Base-by-base conservation (phyloP, 148 eudicot species). In the Cornus florida region DNA sequence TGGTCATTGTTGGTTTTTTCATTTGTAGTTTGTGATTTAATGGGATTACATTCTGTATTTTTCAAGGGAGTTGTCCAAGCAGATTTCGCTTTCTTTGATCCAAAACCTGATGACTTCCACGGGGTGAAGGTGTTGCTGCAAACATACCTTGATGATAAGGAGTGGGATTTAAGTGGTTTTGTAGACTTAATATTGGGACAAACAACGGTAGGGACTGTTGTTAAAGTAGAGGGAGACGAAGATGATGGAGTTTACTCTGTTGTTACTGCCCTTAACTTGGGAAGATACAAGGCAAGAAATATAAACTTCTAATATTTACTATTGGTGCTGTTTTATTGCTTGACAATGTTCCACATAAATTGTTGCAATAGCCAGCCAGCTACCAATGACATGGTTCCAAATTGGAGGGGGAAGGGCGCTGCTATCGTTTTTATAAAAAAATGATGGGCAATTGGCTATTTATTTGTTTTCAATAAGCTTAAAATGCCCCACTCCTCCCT, bases 61-160 rank as follows among this genome's bases (percentile, higher is more conserved):
- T 41, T 83, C 39, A 73, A 95, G 97, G 97, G 91, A 77, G 82
- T 74, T 77, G 84, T 96, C 82, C 98, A 96, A 86, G 97, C 98
- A 77, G 97, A 96, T 83, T 96, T 96, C 87, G 99, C 87, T 73
- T 96, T 96, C 88, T 96, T 94, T 88, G 99, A 96, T 81, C 98
- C 97, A 5, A 96, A 96, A 87, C 91, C 92, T 67, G 86, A 84
- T 74, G 97, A 96, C 79, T 96, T 96, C 77, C 99, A 93, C 76
- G 98, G 98, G 73, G 92, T 91, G 71, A 92, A 93, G 89, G 87
- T 83, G 75, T 82, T 96, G 60, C 86, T 96, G 68, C 92, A 91
- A 82, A 86, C 85, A 43, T 96, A 90, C 83, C 88, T 94, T 53
- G 98, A 92, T 74, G 86, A 86, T 70, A 84, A 83, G 76, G 74